Base-by-base conservation (phyloP, 1,284 basidiomycete genomes). In the Earliella scabrosa region DNA sequence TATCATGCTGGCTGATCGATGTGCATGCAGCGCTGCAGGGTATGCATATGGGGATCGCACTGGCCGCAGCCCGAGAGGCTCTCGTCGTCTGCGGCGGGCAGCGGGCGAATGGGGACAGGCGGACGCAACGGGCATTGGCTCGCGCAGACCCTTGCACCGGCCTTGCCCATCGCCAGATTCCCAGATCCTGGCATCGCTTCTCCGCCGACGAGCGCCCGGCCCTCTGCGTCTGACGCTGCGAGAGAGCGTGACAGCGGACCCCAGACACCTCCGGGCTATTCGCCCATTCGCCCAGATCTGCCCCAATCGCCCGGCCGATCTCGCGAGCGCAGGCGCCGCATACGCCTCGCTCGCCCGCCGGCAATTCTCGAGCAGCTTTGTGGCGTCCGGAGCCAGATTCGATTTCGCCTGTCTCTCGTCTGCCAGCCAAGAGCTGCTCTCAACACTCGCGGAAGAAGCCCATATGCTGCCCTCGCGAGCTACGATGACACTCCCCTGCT, bases 361-460 rank as follows among this genome's bases (percentile, higher is more conserved):
- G 61, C 53, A 52, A 54, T 63, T 58, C 60, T 63, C 50, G 56
- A 62, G 57, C 49, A 62, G 59, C 66, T 67, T 67, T 63, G 66
- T 67, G 66, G 66, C 66, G 66, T 63, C 53, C 60, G 59, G 61
- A 63, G 62, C 59, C 56, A 60, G n/a, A n/a, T 54, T 35, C 50
- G 46, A 36, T n/a, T 31, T 20, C 36, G 39, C 21, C 49, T 14
- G n/a, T n/a, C n/a, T n/a, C n/a, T n/a, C n/a, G n/a, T n/a, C 18
- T 31, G 29, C 29, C n/a, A 39, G 20, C 24, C 3, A 8, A 27
- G 27, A 27, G 9, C 32, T 27, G 8, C 46, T n/a, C 32, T 18
- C 23, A 29, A 38, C 46, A 39, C 50, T 61, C 60, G 60, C 60
- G 60, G 60, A 58, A 61, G 60, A 61, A 61, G 60, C 56, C 40